Conservation (phyloP, 2,329 filamentous ascomycete genomes). For the Verticillium nonalfalfae region DNA sequence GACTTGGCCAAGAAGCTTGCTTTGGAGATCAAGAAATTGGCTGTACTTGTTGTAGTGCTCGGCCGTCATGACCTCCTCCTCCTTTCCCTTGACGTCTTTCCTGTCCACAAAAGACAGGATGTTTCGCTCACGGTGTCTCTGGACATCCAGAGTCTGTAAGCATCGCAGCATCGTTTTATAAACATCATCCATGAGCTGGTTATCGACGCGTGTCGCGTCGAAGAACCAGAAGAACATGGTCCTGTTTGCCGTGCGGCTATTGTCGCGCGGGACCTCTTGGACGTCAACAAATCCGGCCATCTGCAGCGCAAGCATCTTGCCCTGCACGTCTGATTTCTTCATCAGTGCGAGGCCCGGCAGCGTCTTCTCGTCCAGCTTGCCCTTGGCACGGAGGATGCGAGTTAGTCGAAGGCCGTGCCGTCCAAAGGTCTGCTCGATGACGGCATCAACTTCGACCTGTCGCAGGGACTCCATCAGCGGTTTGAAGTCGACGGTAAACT, state of each 20-base stretch:
- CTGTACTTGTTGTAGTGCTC: slow-evolving; percentile 63
- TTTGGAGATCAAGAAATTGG: slow-evolving; percentile 56
- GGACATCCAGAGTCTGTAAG: slow-evolving; percentile 71
- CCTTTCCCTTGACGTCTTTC: slow-evolving; percentile 77
- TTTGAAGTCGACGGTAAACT: slow-evolving; percentile 83
- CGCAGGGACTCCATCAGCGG: slow-evolving; percentile 64
- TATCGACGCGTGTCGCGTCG: slow-evolving; percentile 66
- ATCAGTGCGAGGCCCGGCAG: slow-evolving; percentile 76
- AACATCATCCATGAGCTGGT: slow-evolving; percentile 68
- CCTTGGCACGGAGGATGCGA: slow-evolving; percentile 77
- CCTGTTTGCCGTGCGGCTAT: slow-evolving; percentile 70
- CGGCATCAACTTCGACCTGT: slow-evolving; percentile 73
- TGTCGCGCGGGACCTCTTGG: slow-evolving; percentile 90
- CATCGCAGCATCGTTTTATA: slow-evolving; percentile 89
- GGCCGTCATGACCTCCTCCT: slow-evolving; percentile 71
- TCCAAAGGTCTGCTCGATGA: slow-evolving; percentile 73
- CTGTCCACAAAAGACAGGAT: slow-evolving; percentile 78
- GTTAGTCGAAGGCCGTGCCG: slow-evolving; percentile 74
- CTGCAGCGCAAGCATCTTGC: slow-evolving; percentile 79
- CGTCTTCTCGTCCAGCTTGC: slow-evolving; percentile 92
- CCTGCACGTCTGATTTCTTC: slow-evolving; percentile 77
- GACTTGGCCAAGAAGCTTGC: slow-evolving; percentile 72
- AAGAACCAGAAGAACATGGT: slow-evolving; percentile 93
- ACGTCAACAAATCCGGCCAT: slow-evolving; percentile 81
- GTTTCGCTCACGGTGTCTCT: slow-evolving; percentile 63